Evolutionary conservation across 139 green algal species (phyloP), one percentile per base, ranked within the genome.

Genomic region (Yamagishiella unicocca): DNA sequence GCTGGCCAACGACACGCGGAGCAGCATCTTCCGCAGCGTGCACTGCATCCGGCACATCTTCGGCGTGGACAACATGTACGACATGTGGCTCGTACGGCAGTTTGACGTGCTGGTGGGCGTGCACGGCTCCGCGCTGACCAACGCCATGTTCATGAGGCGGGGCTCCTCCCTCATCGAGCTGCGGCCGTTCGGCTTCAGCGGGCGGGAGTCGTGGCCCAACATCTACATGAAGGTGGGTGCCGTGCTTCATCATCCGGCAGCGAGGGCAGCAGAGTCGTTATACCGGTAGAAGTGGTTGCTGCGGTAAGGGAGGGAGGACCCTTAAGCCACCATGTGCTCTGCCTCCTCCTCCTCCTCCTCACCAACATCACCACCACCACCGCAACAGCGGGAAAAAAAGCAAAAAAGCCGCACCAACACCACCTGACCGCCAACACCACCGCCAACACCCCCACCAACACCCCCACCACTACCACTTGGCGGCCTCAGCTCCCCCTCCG

Each of bases 191-290:
- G 67, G 67, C 43, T 87, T 87, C 50, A 87, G 67, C 66, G 82
- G 82, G 33, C n/a, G 66, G 24, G 66, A 87, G 33, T 78, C 67
- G 4, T 87, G 82, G 82, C 46, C 82, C 27, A 87, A 87, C 67
- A 87, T 78, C 22, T 87, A 85, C 79, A 85, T 85, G 79, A 85
- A 85, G 61, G 79, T 85, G 45, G 5, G 72, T 50, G 66, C n/a
- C n/a, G n/a, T n/a, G n/a, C n/a, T n/a, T n/a, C n/a, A n/a, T n/a
- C n/a, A n/a, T n/a, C n/a, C n/a, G n/a, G n/a, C n/a, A n/a, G n/a
- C n/a, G n/a, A n/a, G n/a, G n/a, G n/a, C n/a, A n/a, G n/a, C n/a
- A n/a, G n/a, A n/a, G n/a, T n/a, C n/a, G n/a, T n/a, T n/a, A n/a
- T n/a, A n/a, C n/a, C n/a, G n/a, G n/a, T n/a, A n/a, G n/a, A n/a